Conservation (phyloP, 148 eudicot genomes). For the Rhododendron mucronatum region DNA sequence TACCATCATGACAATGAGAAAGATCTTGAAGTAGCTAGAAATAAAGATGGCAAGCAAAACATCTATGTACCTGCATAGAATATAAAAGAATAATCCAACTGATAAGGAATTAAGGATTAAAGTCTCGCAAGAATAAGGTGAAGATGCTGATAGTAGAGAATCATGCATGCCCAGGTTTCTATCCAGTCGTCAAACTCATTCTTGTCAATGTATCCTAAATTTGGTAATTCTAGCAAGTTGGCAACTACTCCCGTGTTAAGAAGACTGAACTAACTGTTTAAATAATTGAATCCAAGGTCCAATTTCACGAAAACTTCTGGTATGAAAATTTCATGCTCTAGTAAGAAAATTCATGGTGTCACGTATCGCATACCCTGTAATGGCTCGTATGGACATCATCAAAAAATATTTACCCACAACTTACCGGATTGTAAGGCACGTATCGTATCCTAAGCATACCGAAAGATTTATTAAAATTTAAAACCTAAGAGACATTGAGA, state of each 20-base stretch:
- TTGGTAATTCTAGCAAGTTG: not conserved
- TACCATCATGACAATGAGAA: slow-evolving; percentile 60
- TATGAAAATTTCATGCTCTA: not conserved
- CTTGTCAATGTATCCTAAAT: not conserved
- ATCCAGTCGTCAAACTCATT: not conserved
- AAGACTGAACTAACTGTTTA: not conserved
- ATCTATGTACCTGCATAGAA: slow-evolving; percentile 34
- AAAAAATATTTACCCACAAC: not conserved
- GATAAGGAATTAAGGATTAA: not conserved
- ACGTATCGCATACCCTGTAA: not conserved
- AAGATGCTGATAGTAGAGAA: not conserved
- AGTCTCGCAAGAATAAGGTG: not conserved
- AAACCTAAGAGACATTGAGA: not conserved
- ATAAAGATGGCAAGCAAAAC: slow-evolving; percentile 51
- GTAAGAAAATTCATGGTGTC: not conserved
- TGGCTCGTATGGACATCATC: not conserved
- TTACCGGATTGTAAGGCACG: not conserved
- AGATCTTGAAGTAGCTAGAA: slow-evolving; percentile 75
- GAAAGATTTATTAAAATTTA: not conserved
- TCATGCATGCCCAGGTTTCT: not conserved
- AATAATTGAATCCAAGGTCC: not conserved
- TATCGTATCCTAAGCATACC: not conserved
- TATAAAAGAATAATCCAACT: not conserved
- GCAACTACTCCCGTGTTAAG: not conserved
- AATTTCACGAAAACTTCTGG: not conserved